Percentiles rank a stretch among this genome's conserved stretches.
phyloP scores from a whole-genome alignment of 768 basidiomycete species.

The Fomitopsis pulvina region DNA sequence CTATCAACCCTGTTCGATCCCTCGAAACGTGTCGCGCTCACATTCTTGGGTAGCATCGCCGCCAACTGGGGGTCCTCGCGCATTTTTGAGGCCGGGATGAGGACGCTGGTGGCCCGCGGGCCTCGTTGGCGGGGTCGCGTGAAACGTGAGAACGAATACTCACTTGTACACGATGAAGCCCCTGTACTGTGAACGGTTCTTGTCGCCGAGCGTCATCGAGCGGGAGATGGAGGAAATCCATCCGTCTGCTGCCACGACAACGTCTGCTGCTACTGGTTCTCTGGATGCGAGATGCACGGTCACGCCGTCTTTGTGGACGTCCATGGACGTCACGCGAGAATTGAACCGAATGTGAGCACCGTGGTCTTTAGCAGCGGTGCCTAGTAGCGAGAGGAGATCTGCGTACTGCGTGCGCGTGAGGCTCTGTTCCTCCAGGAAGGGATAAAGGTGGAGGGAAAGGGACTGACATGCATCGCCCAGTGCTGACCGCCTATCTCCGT shows the following conservation, averaged over 20 bases:
- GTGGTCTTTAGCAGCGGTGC: slow-evolving; percentile 13
- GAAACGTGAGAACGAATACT: background rate
- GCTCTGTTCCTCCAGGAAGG: background rate
- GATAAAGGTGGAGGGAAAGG: background rate
- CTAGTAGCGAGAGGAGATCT: slow-evolving; percentile 23
- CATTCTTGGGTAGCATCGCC: slow-evolving; percentile 6
- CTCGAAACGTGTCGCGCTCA: background rate
- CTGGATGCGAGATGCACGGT: slow-evolving; percentile 19
- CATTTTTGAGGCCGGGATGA: slow-evolving; percentile 8
- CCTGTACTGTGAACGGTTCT: background rate
- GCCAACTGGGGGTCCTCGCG: slow-evolving; percentile 7
- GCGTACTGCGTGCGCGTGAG: slow-evolving; percentile 14
- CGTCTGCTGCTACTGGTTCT: slow-evolving; percentile 20
- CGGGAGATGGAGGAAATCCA: slow-evolving; percentile 5
- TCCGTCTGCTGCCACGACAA: slow-evolving; percentile 23
- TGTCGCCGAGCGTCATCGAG: slow-evolving; percentile 4
- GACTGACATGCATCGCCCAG: slow-evolving; percentile 40
- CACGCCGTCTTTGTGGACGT: slow-evolving; percentile 7
- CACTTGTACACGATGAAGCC: slow-evolving; percentile 15
- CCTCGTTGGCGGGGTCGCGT: no score
- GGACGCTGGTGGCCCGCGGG: slow-evolving; percentile 1
- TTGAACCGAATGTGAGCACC: slow-evolving; percentile 14
- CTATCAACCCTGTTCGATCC: background rate
- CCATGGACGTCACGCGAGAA: slow-evolving; percentile 9
- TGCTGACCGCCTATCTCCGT: slow-evolving; percentile 42